A percentile compares a stretch with the other conserved stretches of the same genome.
phyloP scores from a whole-genome alignment of 2,329 filamentous ascomycete genomes.

The Coniochaeta sp. region DNA sequence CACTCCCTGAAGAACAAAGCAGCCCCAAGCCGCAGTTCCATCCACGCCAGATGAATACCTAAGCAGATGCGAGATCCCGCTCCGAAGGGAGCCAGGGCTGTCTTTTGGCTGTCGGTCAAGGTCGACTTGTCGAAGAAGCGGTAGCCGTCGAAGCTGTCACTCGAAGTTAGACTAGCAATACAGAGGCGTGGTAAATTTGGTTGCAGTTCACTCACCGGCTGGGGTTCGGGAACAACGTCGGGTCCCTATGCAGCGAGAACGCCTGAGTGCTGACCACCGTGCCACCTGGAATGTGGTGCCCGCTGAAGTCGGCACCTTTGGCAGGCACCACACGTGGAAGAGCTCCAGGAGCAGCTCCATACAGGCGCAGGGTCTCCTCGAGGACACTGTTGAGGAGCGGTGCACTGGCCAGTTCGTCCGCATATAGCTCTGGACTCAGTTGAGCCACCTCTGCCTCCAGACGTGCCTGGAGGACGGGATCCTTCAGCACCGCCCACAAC shows the following conservation, averaged over 20 bases:
- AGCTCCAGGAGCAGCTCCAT: constrained; percentile 21
- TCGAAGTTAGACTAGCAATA: neutral
- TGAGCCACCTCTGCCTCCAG: constrained; percentile 8
- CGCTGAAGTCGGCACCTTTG: constrained; percentile 18
- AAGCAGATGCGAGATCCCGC: neutral
- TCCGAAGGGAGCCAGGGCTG: neutral
- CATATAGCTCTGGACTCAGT: constrained; percentile 12
- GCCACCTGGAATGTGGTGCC: constrained; percentile 22
- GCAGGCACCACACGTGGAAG: constrained; percentile 19
- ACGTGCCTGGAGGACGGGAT: constrained; percentile 8
- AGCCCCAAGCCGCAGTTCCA: neutral
- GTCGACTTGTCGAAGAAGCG: neutral
- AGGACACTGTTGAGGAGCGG: constrained; percentile 23
- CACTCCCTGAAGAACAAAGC: neutral
- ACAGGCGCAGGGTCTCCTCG: constrained; percentile 23
- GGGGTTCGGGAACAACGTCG: constrained; percentile 22
- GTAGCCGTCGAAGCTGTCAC: neutral
- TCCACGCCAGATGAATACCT: neutral
- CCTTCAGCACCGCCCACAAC: constrained; percentile 17
- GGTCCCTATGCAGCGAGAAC: constrained; percentile 25
- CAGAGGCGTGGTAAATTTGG: too few species aligned
- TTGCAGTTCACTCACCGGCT: too few species aligned
- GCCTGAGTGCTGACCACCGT: constrained; percentile 23
- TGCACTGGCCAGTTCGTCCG: constrained; percentile 12
- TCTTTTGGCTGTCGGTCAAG: neutral